Evolutionary conservation across 2,329 filamentous ascomycete species (phyloP).

Genomic region (Pezicula radicicola): DNA sequence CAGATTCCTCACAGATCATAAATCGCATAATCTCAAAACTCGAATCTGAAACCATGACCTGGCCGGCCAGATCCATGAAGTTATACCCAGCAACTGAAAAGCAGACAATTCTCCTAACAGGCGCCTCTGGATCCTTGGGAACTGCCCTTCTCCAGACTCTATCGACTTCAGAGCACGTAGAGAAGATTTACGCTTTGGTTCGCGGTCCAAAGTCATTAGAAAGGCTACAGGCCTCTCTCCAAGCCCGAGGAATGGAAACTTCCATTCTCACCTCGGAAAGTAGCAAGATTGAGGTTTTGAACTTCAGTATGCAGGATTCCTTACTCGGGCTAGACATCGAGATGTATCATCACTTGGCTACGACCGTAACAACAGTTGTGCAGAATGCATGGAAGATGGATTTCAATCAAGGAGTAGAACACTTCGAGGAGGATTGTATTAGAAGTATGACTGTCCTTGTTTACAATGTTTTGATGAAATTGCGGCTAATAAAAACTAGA

Average conservation of each 20-base stretch:
- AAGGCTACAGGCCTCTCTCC: slow-evolving; percentile 13
- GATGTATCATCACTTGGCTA: slow-evolving; percentile 18
- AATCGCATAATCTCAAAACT: slow-evolving; percentile 21
- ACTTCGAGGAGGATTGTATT: slow-evolving; percentile 29
- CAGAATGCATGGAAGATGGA: slow-evolving; percentile 30
- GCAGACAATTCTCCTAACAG: slow-evolving; percentile 21
- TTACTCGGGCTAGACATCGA: slow-evolving; percentile 23
- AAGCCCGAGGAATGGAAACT: slow-evolving; percentile 12
- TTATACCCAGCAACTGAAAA: slow-evolving; percentile 9
- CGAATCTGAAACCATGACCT: slow-evolving; percentile 18
- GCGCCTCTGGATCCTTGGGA: slow-evolving; percentile 22
- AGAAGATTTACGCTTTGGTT: slow-evolving; percentile 23
- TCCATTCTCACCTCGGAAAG: slow-evolving; percentile 13
- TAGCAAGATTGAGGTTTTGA: slow-evolving; percentile 20
- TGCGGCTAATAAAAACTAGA: slow-evolving; percentile 10
- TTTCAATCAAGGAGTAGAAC: slow-evolving; percentile 25
- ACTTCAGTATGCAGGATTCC: slow-evolving; percentile 26
- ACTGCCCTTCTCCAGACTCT: slow-evolving; percentile 19
- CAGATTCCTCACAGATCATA: slow-evolving; percentile 9
- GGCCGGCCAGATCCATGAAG: slow-evolving; percentile 9
- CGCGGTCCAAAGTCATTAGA: slow-evolving; percentile 14
- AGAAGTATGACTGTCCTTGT: slow-evolving; percentile 15
- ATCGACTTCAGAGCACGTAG: slow-evolving; percentile 10
- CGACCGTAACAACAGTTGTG: slow-evolving; percentile 21
- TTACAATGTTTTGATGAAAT: not conserved